These are phyloP conservation scores for Leccinum ponderosum DNA, from an alignment of 1,284 basidiomycete species.

Conservation along the genomic window DNA sequence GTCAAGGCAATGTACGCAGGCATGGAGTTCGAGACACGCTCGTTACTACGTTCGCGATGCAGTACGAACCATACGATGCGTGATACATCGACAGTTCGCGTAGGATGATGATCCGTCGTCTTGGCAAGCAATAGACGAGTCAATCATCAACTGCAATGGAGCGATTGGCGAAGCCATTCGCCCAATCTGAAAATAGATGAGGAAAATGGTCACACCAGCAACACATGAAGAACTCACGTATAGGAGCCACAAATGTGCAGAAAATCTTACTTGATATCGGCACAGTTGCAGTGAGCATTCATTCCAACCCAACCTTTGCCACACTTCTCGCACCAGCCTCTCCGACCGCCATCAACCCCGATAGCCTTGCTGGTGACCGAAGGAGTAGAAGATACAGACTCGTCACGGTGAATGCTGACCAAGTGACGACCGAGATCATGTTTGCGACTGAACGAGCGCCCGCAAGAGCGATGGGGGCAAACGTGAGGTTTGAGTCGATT, in stretches of 20 bases:
- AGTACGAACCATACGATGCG: conserved; percentile 61
- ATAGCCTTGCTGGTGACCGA: conserved; percentile 48
- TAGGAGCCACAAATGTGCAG: conserved; percentile 10
- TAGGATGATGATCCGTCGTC: conserved; percentile 36
- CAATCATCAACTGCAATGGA: conserved; percentile 39
- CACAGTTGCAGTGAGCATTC: conserved; percentile 59
- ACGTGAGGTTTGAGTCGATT: conserved; percentile 83
- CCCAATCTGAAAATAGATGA: conserved; percentile 26
- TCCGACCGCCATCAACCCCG: conserved; percentile 59
- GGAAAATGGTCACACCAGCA: not conserved
- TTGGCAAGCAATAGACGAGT: conserved; percentile 36
- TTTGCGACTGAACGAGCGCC: conserved; percentile 86
- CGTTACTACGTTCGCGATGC: conserved; percentile 52
- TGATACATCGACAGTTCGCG: conserved; percentile 55
- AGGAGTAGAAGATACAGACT: conserved; percentile 44
- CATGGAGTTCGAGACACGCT: conserved; percentile 50
- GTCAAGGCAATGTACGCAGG: conserved; percentile 32
- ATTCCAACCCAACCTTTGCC: conserved; percentile 69
- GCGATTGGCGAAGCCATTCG: conserved; percentile 37
- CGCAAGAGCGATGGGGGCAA: conserved; percentile 79
- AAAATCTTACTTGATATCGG: conserved; percentile 58
- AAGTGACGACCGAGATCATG: conserved; percentile 87
- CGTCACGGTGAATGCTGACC: conserved; percentile 81
- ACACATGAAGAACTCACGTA: conserved; percentile 24
- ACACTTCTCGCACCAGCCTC: conserved; percentile 73